Evolutionary conservation across 345 rosid species (phyloP).

Genomic region (Melastoma malabathricum): DNA sequence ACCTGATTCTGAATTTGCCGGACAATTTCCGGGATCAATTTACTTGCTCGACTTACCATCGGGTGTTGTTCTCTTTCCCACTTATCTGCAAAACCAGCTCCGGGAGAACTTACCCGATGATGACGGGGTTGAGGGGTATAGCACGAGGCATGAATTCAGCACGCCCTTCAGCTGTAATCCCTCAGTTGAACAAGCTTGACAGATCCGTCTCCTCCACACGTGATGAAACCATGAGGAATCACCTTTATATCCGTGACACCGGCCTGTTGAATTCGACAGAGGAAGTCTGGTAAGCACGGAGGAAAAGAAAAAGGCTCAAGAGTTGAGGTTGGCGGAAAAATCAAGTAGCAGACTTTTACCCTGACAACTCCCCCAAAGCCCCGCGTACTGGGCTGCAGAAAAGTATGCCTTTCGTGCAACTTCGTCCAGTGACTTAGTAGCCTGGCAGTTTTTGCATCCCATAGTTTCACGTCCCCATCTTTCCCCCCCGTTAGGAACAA

Average conservation of each 20-base stretch:
- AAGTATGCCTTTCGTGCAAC: slow-evolving; percentile 80
- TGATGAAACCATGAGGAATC: slow-evolving; percentile 56
- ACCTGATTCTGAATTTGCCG: too few relatives aligned
- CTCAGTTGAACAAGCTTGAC: slow-evolving; percentile 51
- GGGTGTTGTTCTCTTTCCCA: too few relatives aligned
- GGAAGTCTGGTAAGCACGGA: too few relatives aligned
- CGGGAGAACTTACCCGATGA: too few relatives aligned
- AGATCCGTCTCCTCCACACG: slow-evolving; percentile 83
- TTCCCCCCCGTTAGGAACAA: slow-evolving; percentile 92
- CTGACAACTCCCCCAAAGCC: slow-evolving; percentile 81
- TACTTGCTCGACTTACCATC: too few relatives aligned
- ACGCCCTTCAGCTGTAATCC: slow-evolving; percentile 10
- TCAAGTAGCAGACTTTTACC: slow-evolving; percentile 23
- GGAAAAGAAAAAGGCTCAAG: too few relatives aligned
- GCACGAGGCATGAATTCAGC: neutral
- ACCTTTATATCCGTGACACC: slow-evolving; percentile 85
- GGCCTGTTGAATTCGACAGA: slow-evolving; percentile 29
- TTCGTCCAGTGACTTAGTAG: slow-evolving; percentile 78
- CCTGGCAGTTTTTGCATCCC: slow-evolving; percentile 85
- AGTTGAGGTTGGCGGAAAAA: neutral
- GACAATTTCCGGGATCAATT: too few relatives aligned
- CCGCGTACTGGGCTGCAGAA: slow-evolving; percentile 65
- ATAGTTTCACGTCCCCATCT: slow-evolving; percentile 94
- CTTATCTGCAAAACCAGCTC: too few relatives aligned
- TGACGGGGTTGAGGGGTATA: too few relatives aligned